Conservation (phyloP, 148 eudicot species). For the Arbutus unedo region DNA sequence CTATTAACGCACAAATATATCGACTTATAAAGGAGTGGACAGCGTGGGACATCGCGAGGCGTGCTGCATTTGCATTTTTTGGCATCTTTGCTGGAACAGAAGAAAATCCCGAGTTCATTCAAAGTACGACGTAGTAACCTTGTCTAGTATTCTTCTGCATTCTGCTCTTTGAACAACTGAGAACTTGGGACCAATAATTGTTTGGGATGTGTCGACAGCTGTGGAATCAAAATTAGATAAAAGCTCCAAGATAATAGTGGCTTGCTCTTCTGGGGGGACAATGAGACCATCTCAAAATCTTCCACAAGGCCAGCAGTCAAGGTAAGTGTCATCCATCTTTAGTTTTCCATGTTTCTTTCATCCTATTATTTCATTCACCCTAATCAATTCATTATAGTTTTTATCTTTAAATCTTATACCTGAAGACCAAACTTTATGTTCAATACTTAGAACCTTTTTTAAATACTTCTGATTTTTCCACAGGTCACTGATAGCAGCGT, state of each 20-base stretch:
- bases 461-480: slow-evolving; percentile 10
- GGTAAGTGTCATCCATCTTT: slow-evolving; percentile 36
- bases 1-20: slow-evolving; percentile 87
- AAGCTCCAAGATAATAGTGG: slow-evolving; percentile 86
- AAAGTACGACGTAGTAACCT: slow-evolving; percentile 37
- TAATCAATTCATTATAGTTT: not conserved
- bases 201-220: slow-evolving; percentile 37
- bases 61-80: slow-evolving; percentile 96
- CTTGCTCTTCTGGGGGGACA: slow-evolving; percentile 94
- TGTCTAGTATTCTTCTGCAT: not conserved
- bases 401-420: not conserved
- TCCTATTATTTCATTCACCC: not conserved
- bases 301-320: slow-evolving; percentile 97
- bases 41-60: slow-evolving; percentile 99
- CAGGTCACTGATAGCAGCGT: slow-evolving; percentile 99
- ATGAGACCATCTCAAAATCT: slow-evolving; percentile 90
- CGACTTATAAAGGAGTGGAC: slow-evolving; percentile 99
- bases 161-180: slow-evolving; percentile 2
- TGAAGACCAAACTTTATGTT: not conserved
- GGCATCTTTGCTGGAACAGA: slow-evolving; percentile 97
- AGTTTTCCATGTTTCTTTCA: not conserved
- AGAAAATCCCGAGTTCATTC: slow-evolving; percentile 91
- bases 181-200: slow-evolving; percentile 13
- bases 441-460: not conserved
- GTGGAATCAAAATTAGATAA: slow-evolving; percentile 71